Conservation (phyloP, 2,329 filamentous ascomycete genomes). For the Alternaria viburni region DNA sequence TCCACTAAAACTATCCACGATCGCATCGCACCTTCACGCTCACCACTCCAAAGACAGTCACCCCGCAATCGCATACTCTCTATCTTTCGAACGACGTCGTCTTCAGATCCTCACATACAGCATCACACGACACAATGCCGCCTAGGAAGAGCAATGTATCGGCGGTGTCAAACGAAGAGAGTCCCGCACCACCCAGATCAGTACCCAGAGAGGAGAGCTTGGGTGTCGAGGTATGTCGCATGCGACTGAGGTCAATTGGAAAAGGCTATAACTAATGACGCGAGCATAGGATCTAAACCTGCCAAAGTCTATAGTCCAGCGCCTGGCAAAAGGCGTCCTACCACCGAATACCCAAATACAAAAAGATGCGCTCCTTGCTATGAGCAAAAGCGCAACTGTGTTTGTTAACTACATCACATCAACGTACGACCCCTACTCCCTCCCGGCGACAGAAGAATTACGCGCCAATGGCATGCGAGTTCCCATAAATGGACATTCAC, state of each 20-base stretch:
- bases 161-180: constrained; percentile 47
- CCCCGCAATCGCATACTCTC: constrained; percentile 1
- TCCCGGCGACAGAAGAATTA: background rate
- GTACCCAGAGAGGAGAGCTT: constrained; percentile 49
- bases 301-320: constrained; percentile 80
- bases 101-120: background rate
- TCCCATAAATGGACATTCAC: background rate
- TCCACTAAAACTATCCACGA: constrained; percentile 22
- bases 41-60: constrained; percentile 7
- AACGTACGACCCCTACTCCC: constrained; percentile 60
- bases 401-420: constrained; percentile 82
- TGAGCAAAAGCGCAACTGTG: constrained; percentile 82
- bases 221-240: constrained; percentile 52
- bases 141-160: constrained; percentile 57
- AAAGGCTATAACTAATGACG: background rate
- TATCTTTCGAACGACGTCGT: background rate
- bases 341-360: constrained; percentile 84
- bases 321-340: constrained; percentile 79
- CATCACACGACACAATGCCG: constrained; percentile 48
- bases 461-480: background rate
- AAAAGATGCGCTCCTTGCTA: constrained; percentile 77
- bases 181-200: constrained; percentile 29
- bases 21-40: constrained; percentile 19
- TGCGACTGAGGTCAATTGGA: background rate
- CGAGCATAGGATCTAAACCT: constrained; percentile 67